Evolutionary conservation across 192 early-diverging fungal species (phyloP), one percentile per base, ranked within the genome.

Genomic region (Gonapodya sp.): DNA sequence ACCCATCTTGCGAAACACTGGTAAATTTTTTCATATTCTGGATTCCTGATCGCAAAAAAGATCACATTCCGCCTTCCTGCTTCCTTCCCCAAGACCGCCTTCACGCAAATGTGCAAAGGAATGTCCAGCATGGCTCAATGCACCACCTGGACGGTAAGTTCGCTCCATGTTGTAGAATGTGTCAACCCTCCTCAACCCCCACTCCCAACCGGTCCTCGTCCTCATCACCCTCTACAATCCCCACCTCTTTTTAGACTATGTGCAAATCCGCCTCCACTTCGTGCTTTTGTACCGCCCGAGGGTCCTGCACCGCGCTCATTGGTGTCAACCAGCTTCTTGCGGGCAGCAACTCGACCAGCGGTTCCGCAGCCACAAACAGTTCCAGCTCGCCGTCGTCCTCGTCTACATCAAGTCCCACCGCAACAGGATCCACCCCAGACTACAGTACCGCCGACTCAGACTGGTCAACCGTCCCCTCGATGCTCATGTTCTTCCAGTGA

Each of bases 401-500:
- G 8, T 64, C 46, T 64, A 16, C 46, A 8, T 64, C 46, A 64
- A 8, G 8, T 24, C 8, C 46, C 8, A 64, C 46, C 46, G 46
- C 46, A 8, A 64, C 46, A 24, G 24, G 46, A 8, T 16, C 8
- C 46, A 24, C 8, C 8, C 8, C 46, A 64, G 24, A 8, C 8
- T 16, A 8, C 8, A 64, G 8, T 16, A 24, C 8, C 46, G 46
- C 46, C 46, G 46, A 64, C 46, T 8, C 46, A 8, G 46, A 64
- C 46, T 64, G 46, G 75, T 34, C 75, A 8, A 14, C 34, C 30
- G 75, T 34, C 34, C 75, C 75, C 30, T 16, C 75, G 2, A 77
- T 77, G 75, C 14, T 32, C 18, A 77, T 77, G 75, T 77, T 16
- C 34, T 77, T 77, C 75, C 75, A 77, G 18, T 77, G 46, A 64